Evolutionary conservation across 1,139 yeast genomes (phyloP).

Genomic region (Candida mesenterica): DNA sequence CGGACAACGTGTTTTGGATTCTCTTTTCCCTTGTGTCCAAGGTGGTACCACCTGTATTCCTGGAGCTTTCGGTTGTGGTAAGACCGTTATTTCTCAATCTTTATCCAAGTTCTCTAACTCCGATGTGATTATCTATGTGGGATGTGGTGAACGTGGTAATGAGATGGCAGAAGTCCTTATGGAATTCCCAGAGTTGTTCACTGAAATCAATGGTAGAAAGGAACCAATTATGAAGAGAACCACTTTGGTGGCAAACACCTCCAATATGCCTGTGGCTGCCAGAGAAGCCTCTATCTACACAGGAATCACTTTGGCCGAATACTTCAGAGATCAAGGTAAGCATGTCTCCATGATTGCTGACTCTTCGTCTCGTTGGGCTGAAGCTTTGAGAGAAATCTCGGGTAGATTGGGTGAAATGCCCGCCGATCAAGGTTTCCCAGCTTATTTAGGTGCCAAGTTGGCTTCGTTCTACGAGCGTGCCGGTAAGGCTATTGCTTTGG

Average conservation of each 20-base stretch:
- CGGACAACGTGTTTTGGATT: conserved; percentile 97
- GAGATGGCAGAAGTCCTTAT: conserved; percentile 99
- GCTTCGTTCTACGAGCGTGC: conserved; percentile 99
- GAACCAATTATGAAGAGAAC: conserved; percentile 99
- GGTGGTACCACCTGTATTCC: conserved; percentile 99
- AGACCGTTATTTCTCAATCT: conserved; percentile 97
- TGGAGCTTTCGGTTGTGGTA: conserved; percentile 99
- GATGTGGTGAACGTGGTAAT: conserved; percentile 94
- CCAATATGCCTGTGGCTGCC: conserved; percentile 99
- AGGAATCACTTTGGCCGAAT: conserved; percentile 97
- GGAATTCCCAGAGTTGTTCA: conserved; percentile 98
- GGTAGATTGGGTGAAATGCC: conserved; percentile 99
- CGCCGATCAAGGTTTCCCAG: conserved; percentile 99
- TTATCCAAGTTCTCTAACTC: conserved; percentile 96
- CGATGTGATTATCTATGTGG: conserved; percentile 91
- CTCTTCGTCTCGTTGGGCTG: conserved; percentile 99
- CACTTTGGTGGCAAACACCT: conserved; percentile 95
- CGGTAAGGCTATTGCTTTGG: conserved; percentile 92
- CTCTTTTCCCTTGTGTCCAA: conserved; percentile 98
- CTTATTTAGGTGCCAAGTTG: conserved; percentile 96
- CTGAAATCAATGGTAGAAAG: conserved; percentile 87
- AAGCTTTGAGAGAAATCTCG: conserved; percentile 98
- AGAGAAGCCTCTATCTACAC: conserved; percentile 99
- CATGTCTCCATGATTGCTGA: conserved; percentile 99
- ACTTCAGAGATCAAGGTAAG: conserved; percentile 99